A percentile compares a stretch with the other conserved stretches of the same genome.
Evolutionary conservation across 2,329 filamentous ascomycete genomes (phyloP).

Genomic region (Penicillium sp.): DNA sequence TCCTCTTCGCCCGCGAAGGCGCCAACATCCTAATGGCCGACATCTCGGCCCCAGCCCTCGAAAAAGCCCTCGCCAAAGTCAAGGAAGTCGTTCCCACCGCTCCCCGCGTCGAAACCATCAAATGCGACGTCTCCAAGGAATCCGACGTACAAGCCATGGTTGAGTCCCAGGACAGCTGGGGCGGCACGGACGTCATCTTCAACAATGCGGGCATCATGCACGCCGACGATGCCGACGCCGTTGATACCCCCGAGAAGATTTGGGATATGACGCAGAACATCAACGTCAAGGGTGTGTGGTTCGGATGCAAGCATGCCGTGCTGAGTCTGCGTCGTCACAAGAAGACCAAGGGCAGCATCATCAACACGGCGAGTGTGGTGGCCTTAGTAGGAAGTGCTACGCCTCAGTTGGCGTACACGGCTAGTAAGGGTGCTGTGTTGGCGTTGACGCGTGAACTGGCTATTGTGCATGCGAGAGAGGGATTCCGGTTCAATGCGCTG

Average conservation of each 20-base stretch:
- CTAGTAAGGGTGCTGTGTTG: constrained; percentile 84
- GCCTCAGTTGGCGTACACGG: constrained; percentile 84
- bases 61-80: constrained; percentile 66
- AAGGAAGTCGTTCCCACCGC: constrained; percentile 57
- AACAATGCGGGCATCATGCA: constrained; percentile 99
- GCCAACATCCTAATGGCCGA: constrained; percentile 78
- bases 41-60: constrained; percentile 68
- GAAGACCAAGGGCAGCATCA: constrained; percentile 71
- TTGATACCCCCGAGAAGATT: constrained; percentile 78
- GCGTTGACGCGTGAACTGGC: constrained; percentile 83
- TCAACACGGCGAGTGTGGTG: constrained; percentile 87
- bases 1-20: constrained; percentile 82
- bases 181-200: constrained; percentile 84
- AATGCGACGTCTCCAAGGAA: constrained; percentile 74
- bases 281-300: constrained; percentile 99
- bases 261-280: constrained; percentile 91
- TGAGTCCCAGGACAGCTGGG: constrained; percentile 68
- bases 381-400: constrained; percentile 79
- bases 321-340: constrained; percentile 67
- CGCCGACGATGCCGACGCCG: constrained; percentile 65
- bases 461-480: constrained; percentile 82
- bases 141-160: constrained; percentile 65
- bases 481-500: constrained; percentile 80
- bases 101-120: constrained; percentile 22
- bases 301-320: constrained; percentile 83